Percentiles rank a stretch among this genome's conserved stretches.
These are phyloP conservation scores for Paramecium tetraurelia DNA, from an alignment of 73 alveolate genomes.

Conservation along the genomic window DNA sequence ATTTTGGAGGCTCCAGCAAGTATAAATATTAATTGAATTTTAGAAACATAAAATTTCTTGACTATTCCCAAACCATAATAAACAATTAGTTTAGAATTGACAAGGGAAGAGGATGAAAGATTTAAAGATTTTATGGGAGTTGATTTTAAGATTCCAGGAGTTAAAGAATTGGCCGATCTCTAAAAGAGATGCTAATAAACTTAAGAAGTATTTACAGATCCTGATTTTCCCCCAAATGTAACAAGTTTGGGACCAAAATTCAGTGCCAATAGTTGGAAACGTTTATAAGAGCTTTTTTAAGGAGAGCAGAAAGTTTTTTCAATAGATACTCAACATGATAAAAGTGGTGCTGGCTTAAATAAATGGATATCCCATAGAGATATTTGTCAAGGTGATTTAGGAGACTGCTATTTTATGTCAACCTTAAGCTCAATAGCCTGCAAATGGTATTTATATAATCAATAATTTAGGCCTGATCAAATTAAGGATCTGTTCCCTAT, in stretches of 20 bases:
- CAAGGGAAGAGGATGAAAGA: background rate
- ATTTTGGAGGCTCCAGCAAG: background rate
- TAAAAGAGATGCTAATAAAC: slow-evolving; percentile 7
- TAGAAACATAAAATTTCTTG: background rate
- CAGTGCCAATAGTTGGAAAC: background rate
- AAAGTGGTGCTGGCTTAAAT: slow-evolving; percentile 38
- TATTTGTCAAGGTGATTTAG: slow-evolving; percentile 91
- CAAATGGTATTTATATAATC: slow-evolving; percentile 59
- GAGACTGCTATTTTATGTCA: slow-evolving; percentile 94
- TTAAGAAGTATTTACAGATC: background rate
- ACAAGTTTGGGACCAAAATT: background rate
- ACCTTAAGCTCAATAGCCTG: slow-evolving; percentile 85
- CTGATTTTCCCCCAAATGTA: background rate
- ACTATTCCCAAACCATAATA: background rate
- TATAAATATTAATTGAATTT: background rate
- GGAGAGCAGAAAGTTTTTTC: background rate
- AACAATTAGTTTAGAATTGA: background rate
- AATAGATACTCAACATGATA: background rate
- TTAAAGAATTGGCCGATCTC: background rate
- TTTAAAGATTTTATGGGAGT: slow-evolving; percentile 10
- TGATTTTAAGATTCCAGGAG: slow-evolving; percentile 18
- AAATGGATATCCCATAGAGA: slow-evolving; percentile 77
- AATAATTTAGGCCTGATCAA: slow-evolving; percentile 74
- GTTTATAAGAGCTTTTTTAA: background rate
- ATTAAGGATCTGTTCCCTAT: slow-evolving; percentile 65